Evolutionary conservation across 2,329 filamentous ascomycete genomes (phyloP).

Genomic region (Ceratocystis huliohia): DNA sequence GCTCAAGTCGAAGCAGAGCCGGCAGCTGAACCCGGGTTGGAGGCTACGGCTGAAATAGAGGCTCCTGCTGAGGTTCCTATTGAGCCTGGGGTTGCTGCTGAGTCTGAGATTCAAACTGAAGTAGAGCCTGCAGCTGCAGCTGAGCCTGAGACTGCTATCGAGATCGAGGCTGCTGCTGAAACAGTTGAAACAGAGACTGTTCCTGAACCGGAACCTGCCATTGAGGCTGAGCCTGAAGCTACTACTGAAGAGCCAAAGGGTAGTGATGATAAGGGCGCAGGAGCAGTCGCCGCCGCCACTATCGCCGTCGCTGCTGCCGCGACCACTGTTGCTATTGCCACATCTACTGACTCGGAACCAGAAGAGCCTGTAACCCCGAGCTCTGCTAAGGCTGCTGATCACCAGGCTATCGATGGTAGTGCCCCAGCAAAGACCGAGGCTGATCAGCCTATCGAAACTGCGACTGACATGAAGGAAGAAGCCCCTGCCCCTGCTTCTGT

Average conservation of each 20-base stretch:
- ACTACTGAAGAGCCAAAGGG: not conserved
- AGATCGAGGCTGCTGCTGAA: conserved; percentile 8
- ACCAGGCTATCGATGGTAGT: not conserved
- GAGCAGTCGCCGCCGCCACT: not conserved
- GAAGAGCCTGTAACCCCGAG: not conserved
- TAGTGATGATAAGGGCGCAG: not conserved
- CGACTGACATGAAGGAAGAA: not conserved
- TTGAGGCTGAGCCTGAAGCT: not conserved
- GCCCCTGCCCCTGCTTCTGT: not conserved
- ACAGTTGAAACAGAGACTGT: not conserved
- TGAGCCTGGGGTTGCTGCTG: not conserved
- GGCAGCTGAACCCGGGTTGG: not conserved
- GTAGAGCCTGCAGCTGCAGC: not conserved
- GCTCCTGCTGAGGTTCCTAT: conserved; percentile 7
- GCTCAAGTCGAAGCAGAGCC: not conserved
- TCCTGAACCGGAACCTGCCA: not conserved
- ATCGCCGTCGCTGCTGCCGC: not conserved
- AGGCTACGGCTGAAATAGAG: conserved; percentile 14
- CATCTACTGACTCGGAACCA: conserved; percentile 5
- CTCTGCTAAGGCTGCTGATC: not conserved
- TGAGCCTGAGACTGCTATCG: conserved; percentile 8
- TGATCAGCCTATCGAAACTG: not conserved
- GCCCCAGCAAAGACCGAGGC: not conserved
- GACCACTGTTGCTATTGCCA: not conserved
- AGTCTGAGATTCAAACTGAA: not conserved